phyloP scores from a whole-genome alignment of 108 stramenopile species.

The Nitzschia palea region DNA sequence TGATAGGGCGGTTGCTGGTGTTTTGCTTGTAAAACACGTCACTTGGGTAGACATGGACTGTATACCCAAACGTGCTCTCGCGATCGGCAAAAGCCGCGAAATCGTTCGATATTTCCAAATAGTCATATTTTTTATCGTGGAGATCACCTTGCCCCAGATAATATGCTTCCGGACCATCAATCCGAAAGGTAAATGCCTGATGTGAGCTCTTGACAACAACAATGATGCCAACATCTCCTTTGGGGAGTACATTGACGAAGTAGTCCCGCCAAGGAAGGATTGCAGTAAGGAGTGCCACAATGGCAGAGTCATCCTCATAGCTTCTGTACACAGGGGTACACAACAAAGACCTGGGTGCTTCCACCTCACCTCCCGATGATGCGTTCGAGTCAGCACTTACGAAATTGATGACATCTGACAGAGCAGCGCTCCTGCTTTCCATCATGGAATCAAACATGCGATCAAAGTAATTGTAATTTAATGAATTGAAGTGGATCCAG shows the following conservation, averaged over 20 bases:
- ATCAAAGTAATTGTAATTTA: background rate
- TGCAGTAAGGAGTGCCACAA: constrained; percentile 6
- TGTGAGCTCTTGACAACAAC: background rate
- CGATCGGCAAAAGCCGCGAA: background rate
- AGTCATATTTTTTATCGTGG: constrained; percentile 41
- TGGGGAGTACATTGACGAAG: constrained; percentile 14
- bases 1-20: background rate
- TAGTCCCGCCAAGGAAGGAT: constrained; percentile 2
- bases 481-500: constrained; percentile 3
- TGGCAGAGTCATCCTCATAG: background rate
- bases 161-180: constrained; percentile 33
- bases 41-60: background rate
- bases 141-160: constrained; percentile 46
- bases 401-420: constrained; percentile 9
- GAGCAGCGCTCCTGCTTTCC: background rate
- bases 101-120: constrained; percentile 7
- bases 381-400: background rate
- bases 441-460: background rate
- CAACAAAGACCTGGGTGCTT: background rate
- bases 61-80: background rate
- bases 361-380: background rate
- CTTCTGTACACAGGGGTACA: background rate
- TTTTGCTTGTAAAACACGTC: background rate
- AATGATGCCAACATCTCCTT: constrained; percentile 2
- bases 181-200: constrained; percentile 34